These are phyloP conservation scores for Xylariaceae sp. DNA, from an alignment of 2,329 filamentous ascomycete genomes.

Conservation along the genomic window DNA sequence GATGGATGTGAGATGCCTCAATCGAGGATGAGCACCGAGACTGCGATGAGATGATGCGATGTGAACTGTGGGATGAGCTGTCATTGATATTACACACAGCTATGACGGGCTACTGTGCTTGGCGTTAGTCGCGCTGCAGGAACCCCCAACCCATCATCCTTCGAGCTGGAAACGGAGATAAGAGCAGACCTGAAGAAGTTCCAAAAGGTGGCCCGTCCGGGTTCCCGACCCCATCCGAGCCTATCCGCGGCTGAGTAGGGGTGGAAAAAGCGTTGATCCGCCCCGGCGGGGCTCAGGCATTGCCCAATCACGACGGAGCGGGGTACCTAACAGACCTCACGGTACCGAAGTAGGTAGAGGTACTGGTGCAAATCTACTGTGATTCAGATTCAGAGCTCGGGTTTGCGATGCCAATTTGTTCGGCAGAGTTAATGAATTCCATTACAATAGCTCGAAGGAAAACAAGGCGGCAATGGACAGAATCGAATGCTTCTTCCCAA, in stretches of 20 bases:
- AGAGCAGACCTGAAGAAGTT: too few species aligned
- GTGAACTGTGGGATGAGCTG: neutral
- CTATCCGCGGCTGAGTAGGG: too few species aligned
- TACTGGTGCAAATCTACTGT: too few species aligned
- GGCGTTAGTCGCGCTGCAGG: neutral
- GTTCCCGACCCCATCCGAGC: neutral
- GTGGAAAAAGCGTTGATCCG: slow-evolving; percentile 15
- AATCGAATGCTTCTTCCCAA: too few species aligned
- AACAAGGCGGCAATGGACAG: too few species aligned
- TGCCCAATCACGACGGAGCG: too few species aligned
- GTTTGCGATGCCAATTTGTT: too few species aligned
- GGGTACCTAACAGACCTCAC: too few species aligned
- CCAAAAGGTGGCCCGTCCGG: neutral
- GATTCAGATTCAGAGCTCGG: too few species aligned
- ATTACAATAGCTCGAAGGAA: too few species aligned
- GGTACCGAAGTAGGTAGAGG: too few species aligned
- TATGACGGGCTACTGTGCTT: neutral
- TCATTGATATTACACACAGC: slow-evolving; percentile 1
- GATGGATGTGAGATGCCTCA: neutral
- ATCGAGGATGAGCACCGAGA: neutral
- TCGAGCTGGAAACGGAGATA: neutral
- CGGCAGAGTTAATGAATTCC: too few species aligned
- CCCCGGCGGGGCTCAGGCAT: slow-evolving; percentile 17
- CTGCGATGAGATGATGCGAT: neutral
- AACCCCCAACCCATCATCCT: neutral